These are phyloP conservation scores for Fusarium lyarnte DNA, from an alignment of 2,329 filamentous ascomycete genomes.

Conservation along the genomic window DNA sequence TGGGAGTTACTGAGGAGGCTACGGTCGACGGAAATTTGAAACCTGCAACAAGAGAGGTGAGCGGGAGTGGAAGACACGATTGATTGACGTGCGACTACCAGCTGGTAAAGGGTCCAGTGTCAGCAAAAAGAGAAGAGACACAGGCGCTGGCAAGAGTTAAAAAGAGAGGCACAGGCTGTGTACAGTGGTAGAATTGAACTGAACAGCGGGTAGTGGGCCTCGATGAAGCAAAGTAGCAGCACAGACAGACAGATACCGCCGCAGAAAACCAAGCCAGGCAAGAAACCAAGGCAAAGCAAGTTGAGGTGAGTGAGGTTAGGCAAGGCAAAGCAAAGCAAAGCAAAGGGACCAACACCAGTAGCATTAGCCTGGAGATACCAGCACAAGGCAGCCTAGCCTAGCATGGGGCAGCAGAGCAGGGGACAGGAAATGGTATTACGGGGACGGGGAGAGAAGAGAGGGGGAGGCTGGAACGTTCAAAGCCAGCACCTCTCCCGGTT, in stretches of 20 bases:
- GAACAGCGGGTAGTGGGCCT: conserved; percentile 19
- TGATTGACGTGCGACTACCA: conserved; percentile 17
- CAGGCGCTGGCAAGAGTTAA: not conserved
- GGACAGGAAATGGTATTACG: conserved; percentile 1
- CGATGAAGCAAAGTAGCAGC: conserved; percentile 7
- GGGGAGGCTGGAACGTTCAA: conserved; percentile 17
- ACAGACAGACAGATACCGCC: conserved; percentile 6
- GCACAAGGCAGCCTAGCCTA: not conserved
- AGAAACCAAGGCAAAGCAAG: conserved; percentile 23
- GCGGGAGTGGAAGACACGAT: conserved; percentile 5
- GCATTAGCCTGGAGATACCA: conserved; percentile 4
- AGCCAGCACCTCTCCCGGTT: conserved; percentile 10
- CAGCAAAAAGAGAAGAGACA: not conserved
- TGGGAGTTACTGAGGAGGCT: conserved; percentile 20
- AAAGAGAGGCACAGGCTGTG: conserved; percentile 12
- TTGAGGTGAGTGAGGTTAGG: not conserved
- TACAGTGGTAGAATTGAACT: conserved; percentile 15
- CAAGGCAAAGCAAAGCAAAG: not conserved
- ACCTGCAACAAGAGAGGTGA: conserved; percentile 18
- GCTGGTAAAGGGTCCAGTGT: not conserved
- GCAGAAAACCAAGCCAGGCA: conserved; percentile 28
- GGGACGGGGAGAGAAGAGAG: not conserved
- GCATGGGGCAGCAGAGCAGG: not conserved
- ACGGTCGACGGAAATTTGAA: conserved; percentile 12
- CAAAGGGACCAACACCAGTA: conserved; percentile 5